Evolutionary conservation across 2,329 filamentous ascomycete genomes (phyloP).

Genomic region (Neobulgaria alba): DNA sequence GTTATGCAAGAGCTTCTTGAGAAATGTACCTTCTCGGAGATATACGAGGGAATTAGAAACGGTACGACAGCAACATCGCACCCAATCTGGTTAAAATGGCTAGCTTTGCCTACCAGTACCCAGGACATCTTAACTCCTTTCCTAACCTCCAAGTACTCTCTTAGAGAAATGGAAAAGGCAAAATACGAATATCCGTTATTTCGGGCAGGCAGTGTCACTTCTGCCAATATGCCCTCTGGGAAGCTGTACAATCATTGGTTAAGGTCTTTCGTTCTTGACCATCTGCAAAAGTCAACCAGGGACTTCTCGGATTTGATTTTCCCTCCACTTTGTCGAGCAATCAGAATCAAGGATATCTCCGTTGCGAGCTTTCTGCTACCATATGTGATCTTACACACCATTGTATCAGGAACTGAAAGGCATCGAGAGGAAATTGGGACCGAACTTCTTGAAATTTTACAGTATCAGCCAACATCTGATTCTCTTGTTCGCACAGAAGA

Average conservation of each 20-base stretch:
- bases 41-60: slow-evolving; percentile 30
- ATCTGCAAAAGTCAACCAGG: slow-evolving; percentile 70
- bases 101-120: slow-evolving; percentile 64
- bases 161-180: slow-evolving; percentile 49
- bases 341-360: slow-evolving; percentile 75
- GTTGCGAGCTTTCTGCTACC: slow-evolving; percentile 85
- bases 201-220: slow-evolving; percentile 17
- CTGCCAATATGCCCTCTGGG: slow-evolving; percentile 40
- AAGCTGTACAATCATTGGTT: slow-evolving; percentile 76
- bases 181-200: slow-evolving; percentile 68
- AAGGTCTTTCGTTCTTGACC: slow-evolving; percentile 67
- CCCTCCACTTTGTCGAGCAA: slow-evolving; percentile 69
- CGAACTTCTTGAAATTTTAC: slow-evolving; percentile 70
- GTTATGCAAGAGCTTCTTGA: slow-evolving; percentile 88
- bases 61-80: slow-evolving; percentile 35
- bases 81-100: slow-evolving; percentile 66
- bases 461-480: slow-evolving; percentile 42
- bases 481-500: slow-evolving; percentile 60
- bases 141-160: slow-evolving; percentile 70
- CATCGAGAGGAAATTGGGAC: slow-evolving; percentile 55
- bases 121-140: slow-evolving; percentile 84
- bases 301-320: slow-evolving; percentile 71
- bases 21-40: slow-evolving; percentile 62
- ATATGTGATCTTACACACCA: slow-evolving; percentile 74
- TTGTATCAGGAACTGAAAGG: slow-evolving; percentile 59